Conservation (phyloP, 2,329 filamentous ascomycete genomes). For the Fusarium anthophilum region DNA sequence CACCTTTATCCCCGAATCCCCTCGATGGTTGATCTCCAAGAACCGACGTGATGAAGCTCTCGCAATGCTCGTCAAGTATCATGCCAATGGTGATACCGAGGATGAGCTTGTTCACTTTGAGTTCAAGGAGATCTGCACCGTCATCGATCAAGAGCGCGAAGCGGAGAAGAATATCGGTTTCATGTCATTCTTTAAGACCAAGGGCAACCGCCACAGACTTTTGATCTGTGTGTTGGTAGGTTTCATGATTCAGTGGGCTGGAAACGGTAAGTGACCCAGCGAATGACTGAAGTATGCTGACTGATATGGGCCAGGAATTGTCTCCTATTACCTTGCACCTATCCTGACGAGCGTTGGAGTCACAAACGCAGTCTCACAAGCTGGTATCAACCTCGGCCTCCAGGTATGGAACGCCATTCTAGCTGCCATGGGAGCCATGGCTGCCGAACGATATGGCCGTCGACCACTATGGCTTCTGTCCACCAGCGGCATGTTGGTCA, state of each 20-base stretch:
- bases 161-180: slow-evolving; percentile 52
- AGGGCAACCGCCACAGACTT: slow-evolving; percentile 38
- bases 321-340: slow-evolving; percentile 24
- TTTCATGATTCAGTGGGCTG: slow-evolving; percentile 34
- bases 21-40: slow-evolving; percentile 48
- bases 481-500: slow-evolving; percentile 8
- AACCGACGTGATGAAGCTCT: slow-evolving; percentile 56
- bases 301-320: neutral
- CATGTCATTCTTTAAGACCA: slow-evolving; percentile 51
- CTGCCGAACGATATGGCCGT: slow-evolving; percentile 16
- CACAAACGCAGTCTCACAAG: slow-evolving; percentile 8
- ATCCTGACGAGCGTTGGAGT: slow-evolving; percentile 18
- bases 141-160: slow-evolving; percentile 54
- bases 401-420: slow-evolving; percentile 20
- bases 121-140: slow-evolving; percentile 60
- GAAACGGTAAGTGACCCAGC: slow-evolving; percentile 2
- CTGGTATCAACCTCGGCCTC: slow-evolving; percentile 14
- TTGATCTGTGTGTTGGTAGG: slow-evolving; percentile 31
- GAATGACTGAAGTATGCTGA: too few relatives aligned
- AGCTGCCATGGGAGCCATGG: slow-evolving; percentile 11
- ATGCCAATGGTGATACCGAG: slow-evolving; percentile 57
- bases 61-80: slow-evolving; percentile 57
- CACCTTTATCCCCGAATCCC: slow-evolving; percentile 51
- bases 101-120: slow-evolving; percentile 59
- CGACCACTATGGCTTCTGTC: slow-evolving; percentile 14